A percentile compares a stretch with the other conserved stretches of the same genome.
Evolutionary conservation across 2,329 filamentous ascomycete genomes (phyloP).

Genomic region (Fusarium temperatum): DNA sequence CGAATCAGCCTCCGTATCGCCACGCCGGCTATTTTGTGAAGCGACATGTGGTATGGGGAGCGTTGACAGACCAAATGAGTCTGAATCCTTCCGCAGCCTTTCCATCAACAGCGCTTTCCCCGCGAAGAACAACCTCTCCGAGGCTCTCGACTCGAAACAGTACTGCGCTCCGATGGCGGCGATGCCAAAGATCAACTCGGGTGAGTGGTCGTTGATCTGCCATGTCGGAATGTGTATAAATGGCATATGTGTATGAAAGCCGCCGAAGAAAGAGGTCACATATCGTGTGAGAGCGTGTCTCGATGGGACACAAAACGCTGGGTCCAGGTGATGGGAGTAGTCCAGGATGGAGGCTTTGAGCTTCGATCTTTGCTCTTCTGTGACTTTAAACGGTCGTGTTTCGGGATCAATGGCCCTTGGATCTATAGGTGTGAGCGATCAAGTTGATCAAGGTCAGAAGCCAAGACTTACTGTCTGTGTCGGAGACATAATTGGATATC

Average conservation of each 20-base stretch:
- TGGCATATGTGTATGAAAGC: slow-evolving; percentile 51
- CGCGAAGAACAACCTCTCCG: slow-evolving; percentile 47
- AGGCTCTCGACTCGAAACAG: slow-evolving; percentile 49
- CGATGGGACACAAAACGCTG: slow-evolving; percentile 47
- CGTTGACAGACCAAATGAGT: slow-evolving; percentile 18
- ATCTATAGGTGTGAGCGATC: neutral
- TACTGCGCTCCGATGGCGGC: slow-evolving; percentile 50
- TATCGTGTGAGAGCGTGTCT: slow-evolving; percentile 50
- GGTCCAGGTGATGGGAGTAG: slow-evolving; percentile 36
- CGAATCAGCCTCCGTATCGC: neutral
- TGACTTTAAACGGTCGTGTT: slow-evolving; percentile 39
- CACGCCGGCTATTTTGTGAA: neutral
- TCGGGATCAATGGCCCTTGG: slow-evolving; percentile 4
- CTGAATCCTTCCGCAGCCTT: slow-evolving; percentile 37
- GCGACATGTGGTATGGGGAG: slow-evolving; percentile 2
- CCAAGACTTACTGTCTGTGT: neutral
- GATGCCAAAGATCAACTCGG: slow-evolving; percentile 47
- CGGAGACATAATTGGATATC: slow-evolving; percentile 28
- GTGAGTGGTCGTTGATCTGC: slow-evolving; percentile 43
- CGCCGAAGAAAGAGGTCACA: slow-evolving; percentile 41
- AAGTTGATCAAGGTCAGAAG: neutral
- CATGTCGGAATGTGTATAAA: slow-evolving; percentile 51
- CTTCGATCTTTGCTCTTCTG: slow-evolving; percentile 47
- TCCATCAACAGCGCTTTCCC: slow-evolving; percentile 47
- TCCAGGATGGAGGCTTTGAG: slow-evolving; percentile 15